Base-by-base conservation (phyloP, 2,329 filamentous ascomycete genomes). In the Whalleya microplaca region DNA sequence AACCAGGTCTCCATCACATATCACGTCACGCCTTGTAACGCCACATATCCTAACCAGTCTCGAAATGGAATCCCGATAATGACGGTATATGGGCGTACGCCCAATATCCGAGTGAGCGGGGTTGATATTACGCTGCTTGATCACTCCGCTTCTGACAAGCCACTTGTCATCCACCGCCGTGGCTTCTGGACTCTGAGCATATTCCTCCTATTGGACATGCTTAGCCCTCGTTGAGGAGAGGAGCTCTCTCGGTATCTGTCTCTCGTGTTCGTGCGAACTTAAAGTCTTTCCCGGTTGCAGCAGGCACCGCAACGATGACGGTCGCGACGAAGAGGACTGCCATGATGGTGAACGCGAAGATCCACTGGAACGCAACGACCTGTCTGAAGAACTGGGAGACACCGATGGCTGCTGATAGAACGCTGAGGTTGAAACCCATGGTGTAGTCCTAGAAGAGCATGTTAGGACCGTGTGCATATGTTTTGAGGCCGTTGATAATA, bases 291-390 rank as follows among this genome's bases (percentile, higher is more conserved):
- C 87, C 87, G 12, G 85, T 80, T 69, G 86, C 79, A 20, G 82
- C 82, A 0, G 89, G 88, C 32, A 90, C 73, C 2, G 84, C 88
- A 50, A 92, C 78, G 16, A 82, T 73, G 2, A 90, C 67, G 1
- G 89, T 91, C 18, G 84, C 75, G 19, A 92, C 72, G 71, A 95
- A 89, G 51, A 96, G 83, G 21, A 90, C 71, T 0, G 80, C 84
- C 81, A 94, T 92, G 71, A 96, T 92, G 60, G 86, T 80, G 69
- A 96, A 95, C 32, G 92, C 90, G 72, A 96, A 96, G 74, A 96
- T 94, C 92, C 92, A 96, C 76, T 96, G 92, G 62, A 96, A 80
- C 6, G 91, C 90, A 64, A 96, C 80, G 56, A 88, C 74, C 71
- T 92, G 86, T 67, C 83, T 81, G 48, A 86, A 77, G 76, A 96